These are phyloP conservation scores for Venturia carpophila DNA, from an alignment of 2,329 filamentous ascomycete genomes.

Conservation along the genomic window DNA sequence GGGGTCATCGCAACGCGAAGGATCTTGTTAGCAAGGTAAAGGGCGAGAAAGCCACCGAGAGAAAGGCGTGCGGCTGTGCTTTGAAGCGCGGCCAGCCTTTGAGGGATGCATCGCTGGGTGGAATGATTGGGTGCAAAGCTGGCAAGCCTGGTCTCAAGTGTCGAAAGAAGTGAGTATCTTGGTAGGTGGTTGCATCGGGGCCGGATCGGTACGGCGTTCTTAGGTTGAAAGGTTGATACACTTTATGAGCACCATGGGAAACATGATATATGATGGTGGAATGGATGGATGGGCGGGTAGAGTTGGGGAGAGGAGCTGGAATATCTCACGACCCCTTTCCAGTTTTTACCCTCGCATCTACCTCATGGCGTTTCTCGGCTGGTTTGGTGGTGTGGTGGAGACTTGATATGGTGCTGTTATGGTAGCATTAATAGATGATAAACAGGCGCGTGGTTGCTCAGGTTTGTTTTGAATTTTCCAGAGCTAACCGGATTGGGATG, in stretches of 20 bases:
- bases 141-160: background rate
- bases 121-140: background rate
- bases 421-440: background rate
- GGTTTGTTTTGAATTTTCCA: background rate
- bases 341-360: background rate
- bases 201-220: background rate
- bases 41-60: background rate
- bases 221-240: background rate
- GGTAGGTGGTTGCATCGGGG: background rate
- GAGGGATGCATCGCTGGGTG: background rate
- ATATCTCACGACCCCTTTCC: background rate
- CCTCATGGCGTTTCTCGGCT: background rate
- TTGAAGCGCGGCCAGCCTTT: background rate
- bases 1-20: constrained; percentile 11
- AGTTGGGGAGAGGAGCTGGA: background rate
- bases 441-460: background rate
- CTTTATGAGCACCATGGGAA: background rate
- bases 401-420: background rate
- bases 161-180: background rate
- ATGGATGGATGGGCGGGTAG: background rate
- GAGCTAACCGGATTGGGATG: background rate
- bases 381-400: background rate
- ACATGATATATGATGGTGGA: background rate
- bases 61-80: background rate
- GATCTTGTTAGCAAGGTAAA: background rate